These are phyloP conservation scores for Fusarium nurragi DNA, from an alignment of 2,329 filamentous ascomycete genomes.

Conservation along the genomic window DNA sequence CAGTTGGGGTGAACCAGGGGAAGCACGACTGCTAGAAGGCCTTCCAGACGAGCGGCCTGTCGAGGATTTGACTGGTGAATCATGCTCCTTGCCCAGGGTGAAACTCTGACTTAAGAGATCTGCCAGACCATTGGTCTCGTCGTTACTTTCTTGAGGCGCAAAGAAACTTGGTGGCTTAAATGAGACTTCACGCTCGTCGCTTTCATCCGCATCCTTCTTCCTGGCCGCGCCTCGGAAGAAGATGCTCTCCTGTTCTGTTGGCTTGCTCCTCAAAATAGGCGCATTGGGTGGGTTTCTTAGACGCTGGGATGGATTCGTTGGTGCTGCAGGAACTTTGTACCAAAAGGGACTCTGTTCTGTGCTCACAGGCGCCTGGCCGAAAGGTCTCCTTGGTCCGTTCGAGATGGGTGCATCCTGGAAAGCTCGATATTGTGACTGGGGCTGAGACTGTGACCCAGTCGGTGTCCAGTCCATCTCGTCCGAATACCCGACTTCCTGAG, in stretches of 20 bases:
- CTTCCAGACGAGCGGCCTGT: background rate
- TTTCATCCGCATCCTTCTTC: constrained; percentile 2
- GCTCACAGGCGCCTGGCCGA: constrained; percentile 58
- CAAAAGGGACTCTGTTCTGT: constrained; percentile 67
- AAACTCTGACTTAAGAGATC: constrained; percentile 58
- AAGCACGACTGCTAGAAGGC: background rate
- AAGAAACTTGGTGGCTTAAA: constrained; percentile 72
- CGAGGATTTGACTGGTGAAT: background rate
- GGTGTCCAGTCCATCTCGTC: constrained; percentile 82
- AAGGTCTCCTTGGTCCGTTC: constrained; percentile 53
- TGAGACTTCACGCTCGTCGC: constrained; percentile 46
- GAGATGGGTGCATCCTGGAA: constrained; percentile 59
- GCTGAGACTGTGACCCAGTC: constrained; percentile 58
- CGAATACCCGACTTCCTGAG: constrained; percentile 50
- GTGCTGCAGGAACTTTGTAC: constrained; percentile 75
- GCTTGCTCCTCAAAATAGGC: constrained; percentile 60
- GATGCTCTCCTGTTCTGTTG: constrained; percentile 56
- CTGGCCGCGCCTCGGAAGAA: constrained; percentile 57
- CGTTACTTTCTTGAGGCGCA: constrained; percentile 55
- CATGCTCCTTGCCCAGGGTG: constrained; percentile 49
- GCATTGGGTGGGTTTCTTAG: constrained; percentile 69
- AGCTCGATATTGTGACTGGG: constrained; percentile 55
- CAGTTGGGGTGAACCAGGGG: background rate
- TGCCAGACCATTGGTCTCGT: constrained; percentile 56
- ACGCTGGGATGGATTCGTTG: constrained; percentile 70